Evolutionary conservation across 2,329 filamentous ascomycete species (phyloP).

Genomic region (Fusarium siculi): DNA sequence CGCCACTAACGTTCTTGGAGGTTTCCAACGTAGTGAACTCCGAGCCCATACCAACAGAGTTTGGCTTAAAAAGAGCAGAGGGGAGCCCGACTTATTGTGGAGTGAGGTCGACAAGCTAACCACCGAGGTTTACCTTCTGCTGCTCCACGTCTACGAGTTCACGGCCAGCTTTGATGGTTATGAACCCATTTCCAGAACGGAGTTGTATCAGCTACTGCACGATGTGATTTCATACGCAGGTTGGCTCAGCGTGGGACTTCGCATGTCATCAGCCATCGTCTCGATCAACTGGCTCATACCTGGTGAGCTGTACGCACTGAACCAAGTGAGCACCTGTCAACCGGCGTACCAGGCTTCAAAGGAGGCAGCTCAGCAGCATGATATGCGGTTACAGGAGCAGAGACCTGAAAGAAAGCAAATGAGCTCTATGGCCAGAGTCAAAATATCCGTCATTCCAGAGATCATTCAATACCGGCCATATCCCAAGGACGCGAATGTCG

Average conservation of each 20-base stretch:
- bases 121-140: constrained; percentile 33
- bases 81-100: constrained; percentile 46
- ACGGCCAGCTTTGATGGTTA: constrained; percentile 19
- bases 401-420: neutral
- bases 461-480: constrained; percentile 38
- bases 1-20: constrained; percentile 33
- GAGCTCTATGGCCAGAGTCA: constrained; percentile 42
- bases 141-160: constrained; percentile 42
- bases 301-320: constrained; percentile 40
- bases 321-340: constrained; percentile 37
- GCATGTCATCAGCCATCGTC: constrained; percentile 40
- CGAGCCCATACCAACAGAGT: constrained; percentile 41
- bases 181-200: neutral
- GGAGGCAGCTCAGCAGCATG: constrained; percentile 5
- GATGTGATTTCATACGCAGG: constrained; percentile 45
- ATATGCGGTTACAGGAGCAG: neutral
- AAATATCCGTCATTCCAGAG: constrained; percentile 46
- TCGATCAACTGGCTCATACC: constrained; percentile 44
- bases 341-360: constrained; percentile 31
- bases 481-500: neutral
- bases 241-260: constrained; percentile 46
- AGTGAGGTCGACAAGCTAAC: constrained; percentile 45
- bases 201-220: constrained; percentile 44
- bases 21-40: constrained; percentile 44
- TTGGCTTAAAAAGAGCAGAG: constrained; percentile 35